phyloP scores from a whole-genome alignment of 2,329 filamentous ascomycete genomes.

The Sarocladium brachiariae region DNA sequence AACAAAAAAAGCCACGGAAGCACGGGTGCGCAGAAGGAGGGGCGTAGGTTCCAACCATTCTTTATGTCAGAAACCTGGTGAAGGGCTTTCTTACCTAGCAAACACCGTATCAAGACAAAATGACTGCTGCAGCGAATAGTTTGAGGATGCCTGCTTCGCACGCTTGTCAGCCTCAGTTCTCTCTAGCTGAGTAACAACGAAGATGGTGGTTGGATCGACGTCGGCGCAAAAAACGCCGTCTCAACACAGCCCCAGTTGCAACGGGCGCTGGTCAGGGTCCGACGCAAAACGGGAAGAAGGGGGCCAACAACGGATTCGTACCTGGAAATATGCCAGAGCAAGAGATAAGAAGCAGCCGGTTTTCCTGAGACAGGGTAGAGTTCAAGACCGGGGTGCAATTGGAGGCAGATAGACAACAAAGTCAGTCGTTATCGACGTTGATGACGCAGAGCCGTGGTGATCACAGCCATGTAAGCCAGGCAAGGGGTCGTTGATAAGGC shows the following conservation, averaged over 20 bases:
- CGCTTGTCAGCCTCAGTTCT: neutral
- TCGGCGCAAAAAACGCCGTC: neutral
- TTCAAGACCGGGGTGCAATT: neutral
- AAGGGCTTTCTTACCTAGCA: neutral
- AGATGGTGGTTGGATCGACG: neutral
- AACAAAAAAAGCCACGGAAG: too few relatives aligned
- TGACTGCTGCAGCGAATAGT: neutral
- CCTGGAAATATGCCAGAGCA: neutral
- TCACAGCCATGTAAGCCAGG: slow-evolving; percentile 7
- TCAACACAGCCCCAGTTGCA: slow-evolving; percentile 1
- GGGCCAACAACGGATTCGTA: neutral
- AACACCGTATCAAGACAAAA: neutral
- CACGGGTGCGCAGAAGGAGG: neutral
- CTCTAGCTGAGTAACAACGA: neutral
- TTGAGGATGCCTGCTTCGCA: neutral
- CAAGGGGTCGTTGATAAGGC: neutral
- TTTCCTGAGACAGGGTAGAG: neutral
- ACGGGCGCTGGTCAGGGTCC: neutral
- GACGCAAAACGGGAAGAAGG: neutral
- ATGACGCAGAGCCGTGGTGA: neutral
- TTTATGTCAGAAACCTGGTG: neutral
- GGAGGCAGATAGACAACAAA: neutral
- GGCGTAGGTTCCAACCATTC: neutral
- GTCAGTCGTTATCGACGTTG: slow-evolving; percentile 3
- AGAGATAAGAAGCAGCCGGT: neutral